Conservation (phyloP, 2,329 filamentous ascomycete genomes). For the Elsinoe perseae region DNA sequence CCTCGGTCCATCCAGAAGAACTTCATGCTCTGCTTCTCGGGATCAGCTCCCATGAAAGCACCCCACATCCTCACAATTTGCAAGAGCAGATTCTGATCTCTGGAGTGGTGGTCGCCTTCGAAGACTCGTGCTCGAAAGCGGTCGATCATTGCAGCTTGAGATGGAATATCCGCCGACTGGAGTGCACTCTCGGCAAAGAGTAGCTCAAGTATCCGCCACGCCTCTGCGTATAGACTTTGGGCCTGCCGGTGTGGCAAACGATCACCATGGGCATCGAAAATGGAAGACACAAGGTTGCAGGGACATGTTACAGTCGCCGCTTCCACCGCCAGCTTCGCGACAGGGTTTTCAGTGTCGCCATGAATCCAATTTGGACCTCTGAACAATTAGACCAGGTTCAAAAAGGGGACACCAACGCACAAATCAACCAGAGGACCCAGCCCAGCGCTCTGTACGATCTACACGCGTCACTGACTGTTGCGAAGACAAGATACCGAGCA, state of each 20-base stretch:
- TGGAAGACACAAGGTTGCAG: conserved; percentile 37
- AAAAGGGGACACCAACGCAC: not conserved
- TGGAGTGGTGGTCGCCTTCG: conserved; percentile 40
- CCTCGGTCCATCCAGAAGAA: conserved; percentile 69
- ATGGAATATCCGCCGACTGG: not conserved
- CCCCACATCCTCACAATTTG: conserved; percentile 58
- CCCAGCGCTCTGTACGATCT: not conserved
- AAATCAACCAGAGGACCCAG: not conserved
- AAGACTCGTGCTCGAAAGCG: not conserved
- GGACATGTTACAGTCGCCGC: conserved; percentile 46
- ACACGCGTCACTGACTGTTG: not conserved
- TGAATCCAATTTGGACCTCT: conserved; percentile 52
- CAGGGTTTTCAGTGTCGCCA: conserved; percentile 59
- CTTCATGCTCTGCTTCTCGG: conserved; percentile 58
- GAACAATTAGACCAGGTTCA: not conserved
- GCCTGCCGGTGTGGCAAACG: not conserved
- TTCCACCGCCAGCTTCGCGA: conserved; percentile 54
- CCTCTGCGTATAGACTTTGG: not conserved
- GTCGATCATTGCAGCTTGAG: not conserved
- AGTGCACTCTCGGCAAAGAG: not conserved
- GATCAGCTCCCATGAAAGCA: conserved; percentile 56
- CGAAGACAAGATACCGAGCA: not conserved
- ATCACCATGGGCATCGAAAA: not conserved
- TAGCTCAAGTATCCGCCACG: not conserved
- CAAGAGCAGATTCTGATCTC: conserved; percentile 41